Base-by-base conservation (phyloP, 768 basidiomycete species). In the Pholiota conissans region DNA sequence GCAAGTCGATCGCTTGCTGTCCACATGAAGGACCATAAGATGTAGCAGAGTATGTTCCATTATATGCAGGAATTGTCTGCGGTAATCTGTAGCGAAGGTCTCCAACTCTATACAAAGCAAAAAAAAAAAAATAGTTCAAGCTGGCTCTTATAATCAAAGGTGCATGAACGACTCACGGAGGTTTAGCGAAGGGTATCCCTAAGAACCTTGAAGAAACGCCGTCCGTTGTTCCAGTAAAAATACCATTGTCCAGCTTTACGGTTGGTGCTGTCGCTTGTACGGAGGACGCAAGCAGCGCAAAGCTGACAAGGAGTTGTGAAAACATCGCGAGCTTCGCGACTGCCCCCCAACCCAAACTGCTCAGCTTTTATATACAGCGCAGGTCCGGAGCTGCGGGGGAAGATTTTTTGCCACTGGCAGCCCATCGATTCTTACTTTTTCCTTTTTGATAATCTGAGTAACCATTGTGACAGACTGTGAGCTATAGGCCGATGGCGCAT, bases 111-210 rank as follows among this genome's bases (percentile, higher is more conserved):
- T 40, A 24, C 18, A 28, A 14, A 4, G 1, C 52, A 27, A 13
- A 3, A 57, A 9, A 30, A 32, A 18, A 2, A 29, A 26, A 27
- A 20, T n/a, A 6, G 8, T 1, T 22, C 24, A 24, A 3, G 0
- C 27, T 28, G 8, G n/a, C n/a, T n/a, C n/a, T n/a, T 4, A 16
- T 8, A 22, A 9, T 24, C 7, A 35, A 35, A 32, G 7, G 8
- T 18, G 34, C 27, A 54, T 24, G 18, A 28, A n/a, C 56, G 0
- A 66, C 79, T 62, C 57, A 84, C 84, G 83, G 82, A 13, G 84
- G 78, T 62, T 77, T 59, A n/a, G 81, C 84, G 56, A 79, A 85
- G 0, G 83, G 84, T 24, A 86, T 82, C 1, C 83, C 82, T 3
- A 81, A 65, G 62, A 81, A 86, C 57, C 74, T 71, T 7, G 74